Base-by-base conservation (phyloP, 306 rosid genomes). In the Ormosia emarginata region DNA sequence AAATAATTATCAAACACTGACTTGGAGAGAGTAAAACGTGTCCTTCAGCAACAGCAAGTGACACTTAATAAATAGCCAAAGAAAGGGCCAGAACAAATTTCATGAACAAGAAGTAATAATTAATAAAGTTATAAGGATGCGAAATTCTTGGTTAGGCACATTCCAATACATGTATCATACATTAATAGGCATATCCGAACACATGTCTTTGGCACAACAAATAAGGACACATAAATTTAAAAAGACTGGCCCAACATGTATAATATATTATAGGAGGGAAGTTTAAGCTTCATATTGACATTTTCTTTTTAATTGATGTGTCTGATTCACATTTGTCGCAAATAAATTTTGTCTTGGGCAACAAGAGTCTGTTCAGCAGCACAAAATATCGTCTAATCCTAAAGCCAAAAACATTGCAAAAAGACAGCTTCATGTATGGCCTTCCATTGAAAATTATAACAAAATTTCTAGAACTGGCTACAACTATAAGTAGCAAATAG, bases 21-120 rank as follows among this genome's bases (percentile, higher is more conserved):
- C 70, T 39, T 2, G 33, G 49, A 67, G 41, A 75, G 72, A 46
- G 62, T 41, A 71, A 34, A 34, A 63, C 18, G 77, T 49, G 24
- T 56, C 17, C 75, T 47, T 80, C 65, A 71, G 70, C 70, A 71
- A 50, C 70, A 72, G 65, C 75, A 77, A 58, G 32, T 14, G 10
- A 65, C 2, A 2, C 9, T 46, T 33, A 79, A 57, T 10, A 58
- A 32, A 70, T 11, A 56, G 33, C 64, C 30, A 57, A 65, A 69
- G 52, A 79, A 71, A 56, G 59, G 65, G 63, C 29, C 34, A 2
- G 17, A 44, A 62, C 12, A 76, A 67, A 56, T 49, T 12, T n/a
- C 18, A 58, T 64, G 66, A 77, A 82, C 82, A 85, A 57, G 40
- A 61, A 67, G 71, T 64, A 77, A 64, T 18, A 75, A 29, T 34